A percentile compares a stretch with the other conserved stretches of the same genome.
Conservation (phyloP, 2,329 filamentous ascomycete genomes). For the Cladosporium austrohemisphaericum region DNA sequence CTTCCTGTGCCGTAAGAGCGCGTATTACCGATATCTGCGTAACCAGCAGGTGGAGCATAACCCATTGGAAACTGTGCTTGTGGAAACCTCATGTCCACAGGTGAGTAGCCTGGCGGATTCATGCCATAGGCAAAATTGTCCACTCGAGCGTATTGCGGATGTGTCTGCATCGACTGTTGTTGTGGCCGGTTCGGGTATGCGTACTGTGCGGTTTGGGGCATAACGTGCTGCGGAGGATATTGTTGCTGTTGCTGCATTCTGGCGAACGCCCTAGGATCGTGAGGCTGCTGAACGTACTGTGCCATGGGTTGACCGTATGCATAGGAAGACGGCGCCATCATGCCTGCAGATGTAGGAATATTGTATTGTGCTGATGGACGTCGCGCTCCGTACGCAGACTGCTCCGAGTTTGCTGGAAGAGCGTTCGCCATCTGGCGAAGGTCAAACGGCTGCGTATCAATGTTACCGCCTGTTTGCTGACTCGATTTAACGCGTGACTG, state of each 20-base stretch:
- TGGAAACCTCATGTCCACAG: conserved; percentile 25
- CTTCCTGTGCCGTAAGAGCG: not conserved
- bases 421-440: conserved; percentile 17
- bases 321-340: conserved; percentile 15
- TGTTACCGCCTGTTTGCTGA: not conserved
- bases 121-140: conserved; percentile 26
- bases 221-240: not conserved
- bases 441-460: conserved; percentile 14
- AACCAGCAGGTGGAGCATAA: conserved; percentile 18
- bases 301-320: conserved; percentile 21
- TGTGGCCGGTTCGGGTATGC: not conserved
- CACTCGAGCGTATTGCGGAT: conserved; percentile 23
- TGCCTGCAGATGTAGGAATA: conserved; percentile 8
- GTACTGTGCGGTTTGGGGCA: not conserved
- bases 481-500: not conserved
- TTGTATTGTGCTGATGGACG: conserved; percentile 8
- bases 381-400: not conserved
- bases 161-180: conserved; percentile 18
- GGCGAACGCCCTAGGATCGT: conserved; percentile 20
- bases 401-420: conserved; percentile 13
- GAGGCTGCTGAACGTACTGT: conserved; percentile 21
- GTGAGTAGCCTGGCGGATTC: conserved; percentile 21
- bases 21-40: conserved; percentile 17
- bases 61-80: conserved; percentile 20
- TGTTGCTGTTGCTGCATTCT: conserved; percentile 18